These are phyloP conservation scores for Cunninghamia lanceolata DNA, from an alignment of 75 land plant genomes.

Conservation along the genomic window DNA sequence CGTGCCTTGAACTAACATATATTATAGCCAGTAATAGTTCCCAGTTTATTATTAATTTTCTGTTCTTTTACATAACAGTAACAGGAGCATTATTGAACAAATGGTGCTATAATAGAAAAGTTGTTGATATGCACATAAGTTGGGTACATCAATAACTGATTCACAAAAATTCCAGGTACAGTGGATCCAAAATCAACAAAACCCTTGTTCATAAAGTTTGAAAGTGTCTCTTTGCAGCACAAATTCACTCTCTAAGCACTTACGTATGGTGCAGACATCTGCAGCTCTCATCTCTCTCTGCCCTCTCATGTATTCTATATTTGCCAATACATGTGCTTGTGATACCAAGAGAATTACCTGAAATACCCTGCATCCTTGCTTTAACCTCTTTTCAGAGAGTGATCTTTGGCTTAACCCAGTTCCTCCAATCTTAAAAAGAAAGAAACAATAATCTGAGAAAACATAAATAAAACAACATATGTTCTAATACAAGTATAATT, in stretches of 20 bases:
- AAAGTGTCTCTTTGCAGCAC: neutral
- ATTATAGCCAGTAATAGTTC: neutral
- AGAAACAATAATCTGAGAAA: constrained; percentile 7
- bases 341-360: constrained; percentile 45
- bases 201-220: neutral
- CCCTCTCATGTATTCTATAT: neutral
- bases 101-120: neutral
- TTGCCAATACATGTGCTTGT: neutral
- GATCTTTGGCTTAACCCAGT: constrained; percentile 21
- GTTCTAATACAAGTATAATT: constrained; percentile 2
- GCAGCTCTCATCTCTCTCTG: neutral
- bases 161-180: neutral
- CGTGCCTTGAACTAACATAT: neutral
- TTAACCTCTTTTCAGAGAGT: constrained; percentile 21
- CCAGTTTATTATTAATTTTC: neutral
- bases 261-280: neutral
- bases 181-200: neutral
- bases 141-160: neutral
- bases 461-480: neutral
- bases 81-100: neutral
- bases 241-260: neutral
- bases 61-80: neutral
- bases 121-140: neutral
- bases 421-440: constrained; percentile 56
- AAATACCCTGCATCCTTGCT: constrained; percentile 69